Percentiles rank a stretch among this genome's conserved stretches.
Conservation (phyloP, 345 rosid species). For the Arabis alpina region DNA sequence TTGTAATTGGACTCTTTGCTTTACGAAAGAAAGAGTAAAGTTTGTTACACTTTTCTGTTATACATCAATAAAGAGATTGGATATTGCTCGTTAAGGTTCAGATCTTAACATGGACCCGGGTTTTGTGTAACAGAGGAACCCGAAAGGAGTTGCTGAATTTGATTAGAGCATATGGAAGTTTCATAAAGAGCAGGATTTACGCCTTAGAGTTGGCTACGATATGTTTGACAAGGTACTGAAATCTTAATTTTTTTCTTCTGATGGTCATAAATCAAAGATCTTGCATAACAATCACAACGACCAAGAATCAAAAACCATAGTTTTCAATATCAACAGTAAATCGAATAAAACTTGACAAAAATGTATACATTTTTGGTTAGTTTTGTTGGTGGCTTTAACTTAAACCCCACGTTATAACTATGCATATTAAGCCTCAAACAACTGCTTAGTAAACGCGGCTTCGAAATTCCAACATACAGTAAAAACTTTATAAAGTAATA, state of each 20-base stretch:
- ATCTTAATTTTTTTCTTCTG: constrained; percentile 28
- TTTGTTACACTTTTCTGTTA: too few relatives aligned
- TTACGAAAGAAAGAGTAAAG: too few relatives aligned
- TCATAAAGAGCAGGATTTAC: constrained; percentile 78
- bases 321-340: constrained; percentile 26
- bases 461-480: constrained; percentile 21
- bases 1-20: too few relatives aligned
- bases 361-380: not conserved
- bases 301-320: constrained; percentile 12
- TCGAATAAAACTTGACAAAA: constrained; percentile 24
- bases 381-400: constrained; percentile 8
- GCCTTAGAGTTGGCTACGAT: constrained; percentile 81
- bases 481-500: too few relatives aligned
- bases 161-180: constrained; percentile 74
- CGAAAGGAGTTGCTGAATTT: constrained; percentile 79
- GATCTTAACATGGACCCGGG: not conserved
- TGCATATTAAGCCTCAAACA: not conserved
- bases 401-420: not conserved
- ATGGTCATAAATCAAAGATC: constrained; percentile 31
- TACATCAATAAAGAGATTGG: too few relatives aligned
- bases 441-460: constrained; percentile 2
- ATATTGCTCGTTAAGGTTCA: too few relatives aligned
- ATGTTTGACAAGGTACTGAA: constrained; percentile 65
- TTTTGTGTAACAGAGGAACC: constrained; percentile 59
- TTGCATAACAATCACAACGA: constrained; percentile 25